Evolutionary conservation across 140 eudicot genomes (phyloP).

Genomic region (Stevia rebaudiana): DNA sequence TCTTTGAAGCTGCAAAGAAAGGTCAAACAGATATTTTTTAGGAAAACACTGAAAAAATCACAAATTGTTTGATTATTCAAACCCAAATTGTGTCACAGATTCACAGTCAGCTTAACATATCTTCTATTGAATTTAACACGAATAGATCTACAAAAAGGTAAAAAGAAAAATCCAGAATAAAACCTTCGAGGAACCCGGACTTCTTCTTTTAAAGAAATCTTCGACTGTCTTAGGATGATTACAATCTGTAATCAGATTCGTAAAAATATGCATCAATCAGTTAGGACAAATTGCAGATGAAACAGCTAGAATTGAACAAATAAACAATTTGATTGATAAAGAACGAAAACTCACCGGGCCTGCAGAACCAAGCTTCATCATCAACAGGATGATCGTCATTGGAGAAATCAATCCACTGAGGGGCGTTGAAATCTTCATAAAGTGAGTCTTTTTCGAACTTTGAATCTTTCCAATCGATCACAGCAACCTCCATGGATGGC

Average conservation of each 20-base stretch:
- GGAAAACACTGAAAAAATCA: not conserved
- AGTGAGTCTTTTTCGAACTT: slow-evolving; percentile 54
- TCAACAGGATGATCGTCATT: slow-evolving; percentile 32
- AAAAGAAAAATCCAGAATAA: not conserved
- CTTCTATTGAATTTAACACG: slow-evolving; percentile 1
- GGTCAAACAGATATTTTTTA: not conserved
- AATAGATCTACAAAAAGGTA: not conserved
- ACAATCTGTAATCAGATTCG: slow-evolving; percentile 50
- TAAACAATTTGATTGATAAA: not conserved
- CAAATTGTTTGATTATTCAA: not conserved
- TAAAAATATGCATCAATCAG: no score
- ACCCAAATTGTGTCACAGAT: no score
- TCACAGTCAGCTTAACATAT: no score
- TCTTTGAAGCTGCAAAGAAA: slow-evolving; percentile 42
- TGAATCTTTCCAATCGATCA: slow-evolving; percentile 82
- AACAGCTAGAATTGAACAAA: not conserved
- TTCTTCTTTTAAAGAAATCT: slow-evolving; percentile 49
- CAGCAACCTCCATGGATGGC: slow-evolving; percentile 66
- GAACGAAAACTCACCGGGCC: slow-evolving; percentile 39
- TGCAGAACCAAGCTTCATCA: slow-evolving; percentile 81
- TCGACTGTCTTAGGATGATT: slow-evolving; percentile 87
- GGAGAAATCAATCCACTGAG: slow-evolving; percentile 82
- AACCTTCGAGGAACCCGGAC: slow-evolving; percentile 45
- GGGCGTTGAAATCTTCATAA: slow-evolving; percentile 78
- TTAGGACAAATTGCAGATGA: no score